Evolutionary conservation across 148 eudicot genomes (phyloP), one percentile per base, ranked within the genome.

Genomic region (Spergularia bocconei): DNA sequence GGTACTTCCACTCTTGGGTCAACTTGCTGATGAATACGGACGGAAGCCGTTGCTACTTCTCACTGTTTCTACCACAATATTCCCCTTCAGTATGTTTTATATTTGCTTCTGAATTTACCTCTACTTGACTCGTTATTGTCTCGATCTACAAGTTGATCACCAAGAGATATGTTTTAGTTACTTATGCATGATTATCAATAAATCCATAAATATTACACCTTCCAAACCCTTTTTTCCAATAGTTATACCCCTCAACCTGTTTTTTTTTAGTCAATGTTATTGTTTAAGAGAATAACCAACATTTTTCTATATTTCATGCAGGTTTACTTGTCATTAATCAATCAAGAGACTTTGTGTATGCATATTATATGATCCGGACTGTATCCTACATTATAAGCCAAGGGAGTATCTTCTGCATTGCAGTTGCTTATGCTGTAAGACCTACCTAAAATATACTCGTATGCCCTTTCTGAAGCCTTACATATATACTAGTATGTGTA

Each of bases 351-450:
- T 82, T 87, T 71, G 91, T 93, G n/a, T 93, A 93, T 79, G 88
- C 88, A 62, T 93, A 93, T 78, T 93, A 93, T 69, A 79, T 84
- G 55, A 63, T 91, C 68, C 93, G 98, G 54, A 91, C 96, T 50
- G 48, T 93, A 36, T 91, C 98, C 61, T 84, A 78, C 70, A 86
- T 91, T 56, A 84, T 91, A 74, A 93, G 98, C 80, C 96, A 91
- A 72, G 93, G 98, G 84, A 93, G 96, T 80, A 93, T 93, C 73
- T 89, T 93, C 85, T 91, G 91, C 92, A 93, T 93, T 69, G 72
- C 96, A 67, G 96, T 88, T 78, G 96, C 98, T 67, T 91, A 93
- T 84, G 96, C 86, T 83, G 98, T 93, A 88, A 89, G 91, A 76
- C 41, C 63, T 69, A 64, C 47, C 57, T 13, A 20, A 36, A 20